phyloP scores from a whole-genome alignment of 257 asterid genomes.

The Solanum medicagineum region DNA sequence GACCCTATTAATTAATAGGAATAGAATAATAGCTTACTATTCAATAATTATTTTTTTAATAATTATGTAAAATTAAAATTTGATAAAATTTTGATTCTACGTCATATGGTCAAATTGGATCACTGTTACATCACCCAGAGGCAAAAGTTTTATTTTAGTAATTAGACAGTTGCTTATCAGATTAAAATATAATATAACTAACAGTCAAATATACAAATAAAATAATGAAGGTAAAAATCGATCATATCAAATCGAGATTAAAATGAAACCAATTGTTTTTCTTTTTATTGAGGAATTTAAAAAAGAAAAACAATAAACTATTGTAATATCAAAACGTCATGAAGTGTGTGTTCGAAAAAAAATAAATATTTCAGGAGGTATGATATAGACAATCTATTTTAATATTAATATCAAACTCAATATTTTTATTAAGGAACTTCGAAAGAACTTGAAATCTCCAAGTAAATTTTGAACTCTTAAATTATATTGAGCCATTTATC shows the following conservation, averaged over 20 bases:
- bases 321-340: neutral
- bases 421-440: neutral
- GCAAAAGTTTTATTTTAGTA: neutral
- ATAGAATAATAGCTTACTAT: too few relatives aligned
- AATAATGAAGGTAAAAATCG: neutral
- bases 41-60: too few relatives aligned
- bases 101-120: neutral
- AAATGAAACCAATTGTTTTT: neutral
- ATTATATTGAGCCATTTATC: neutral
- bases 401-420: neutral
- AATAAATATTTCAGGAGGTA: neutral
- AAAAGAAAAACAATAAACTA: neutral
- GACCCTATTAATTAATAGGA: too few relatives aligned
- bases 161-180: neutral
- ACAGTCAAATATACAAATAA: neutral
- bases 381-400: neutral
- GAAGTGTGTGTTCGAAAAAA: neutral
- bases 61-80: too few relatives aligned
- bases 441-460: neutral
- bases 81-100: neutral
- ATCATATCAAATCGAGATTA: neutral
- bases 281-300: neutral
- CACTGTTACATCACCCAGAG: neutral
- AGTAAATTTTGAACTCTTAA: neutral
- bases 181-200: neutral